Percentiles rank a stretch among this genome's conserved stretches.
phyloP scores from a whole-genome alignment of 1,139 yeast species.

The Cylindricascospora bacillispora region DNA sequence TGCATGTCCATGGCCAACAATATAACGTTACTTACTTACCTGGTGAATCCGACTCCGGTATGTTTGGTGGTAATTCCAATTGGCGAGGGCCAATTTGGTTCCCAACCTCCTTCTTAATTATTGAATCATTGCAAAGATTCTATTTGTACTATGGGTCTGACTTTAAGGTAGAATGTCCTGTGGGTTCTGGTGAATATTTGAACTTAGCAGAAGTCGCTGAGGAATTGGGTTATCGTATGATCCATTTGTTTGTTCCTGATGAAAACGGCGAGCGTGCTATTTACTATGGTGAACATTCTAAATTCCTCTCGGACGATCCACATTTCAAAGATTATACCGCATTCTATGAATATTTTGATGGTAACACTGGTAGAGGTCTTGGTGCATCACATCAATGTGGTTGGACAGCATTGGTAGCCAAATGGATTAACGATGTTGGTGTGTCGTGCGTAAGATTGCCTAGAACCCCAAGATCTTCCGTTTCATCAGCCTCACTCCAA shows the following conservation, averaged over 20 bases:
- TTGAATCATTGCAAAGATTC: constrained; percentile 82
- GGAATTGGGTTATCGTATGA: constrained; percentile 78
- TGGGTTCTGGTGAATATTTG: constrained; percentile 68
- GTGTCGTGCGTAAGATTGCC: constrained; percentile 45
- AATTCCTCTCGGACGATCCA: constrained; percentile 53
- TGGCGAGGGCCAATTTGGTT: constrained; percentile 99
- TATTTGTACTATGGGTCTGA: constrained; percentile 83
- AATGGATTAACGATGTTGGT: constrained; percentile 89
- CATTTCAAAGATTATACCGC: constrained; percentile 66
- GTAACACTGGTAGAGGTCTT: constrained; percentile 89
- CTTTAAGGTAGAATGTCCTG: constrained; percentile 82
- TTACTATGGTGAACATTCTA: constrained; percentile 47
- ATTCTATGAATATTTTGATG: constrained; percentile 86
- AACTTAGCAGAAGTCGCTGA: constrained; percentile 91
- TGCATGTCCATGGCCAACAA: constrained; percentile 71
- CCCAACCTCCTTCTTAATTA: constrained; percentile 79
- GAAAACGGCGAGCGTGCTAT: constrained; percentile 63
- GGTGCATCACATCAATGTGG: constrained; percentile 97
- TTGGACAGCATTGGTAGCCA: constrained; percentile 92
- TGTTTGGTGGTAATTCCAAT: constrained; percentile 95
- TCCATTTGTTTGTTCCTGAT: constrained; percentile 66
- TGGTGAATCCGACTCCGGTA: constrained; percentile 88
- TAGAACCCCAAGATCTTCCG: constrained; percentile 31
- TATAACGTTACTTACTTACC: constrained; percentile 74
- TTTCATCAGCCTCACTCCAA: constrained; percentile 7